Evolutionary conservation across 2,329 filamentous ascomycete genomes (phyloP), one percentile per base, ranked within the genome.

Genomic region (Aspergillus ochraceoroseus): DNA sequence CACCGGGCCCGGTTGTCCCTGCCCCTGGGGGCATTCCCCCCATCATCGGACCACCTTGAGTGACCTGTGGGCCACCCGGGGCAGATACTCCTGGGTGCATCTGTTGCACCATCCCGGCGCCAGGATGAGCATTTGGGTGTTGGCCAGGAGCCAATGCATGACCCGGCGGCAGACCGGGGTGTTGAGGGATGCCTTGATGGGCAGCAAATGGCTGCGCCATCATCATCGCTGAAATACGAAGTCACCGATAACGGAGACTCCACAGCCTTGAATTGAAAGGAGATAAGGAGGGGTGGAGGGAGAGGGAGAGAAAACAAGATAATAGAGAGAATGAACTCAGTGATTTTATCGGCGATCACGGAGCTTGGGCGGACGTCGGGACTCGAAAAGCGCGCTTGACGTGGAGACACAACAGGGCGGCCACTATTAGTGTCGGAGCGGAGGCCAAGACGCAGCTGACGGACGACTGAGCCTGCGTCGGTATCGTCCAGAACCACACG

Each of bases 41-140:
- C 71, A 82, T 79, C 76, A 81, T 80, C 15, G 75, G 76, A n/a
- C 74, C 74, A 32, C 75, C 71, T 57, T 81, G 79, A 48, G 68
- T 77, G 41, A 77, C 77, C 48, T 79, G 76, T 34, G 77, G 76
- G 15, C 71, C 75, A 48, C 70, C 71, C 17, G 76, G 75, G 19
- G 70, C 75, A 38, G 78, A 79, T 25, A 79, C 77, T 40, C 76
- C 76, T 37, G 74, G 75, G 52, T 78, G 75, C 70, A 81, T 78
- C 54, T 71, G 74, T 61, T 76, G 77, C 36, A 70, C 66, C 66
- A 73, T 73, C 26, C 61, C 66, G 25, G 61, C 59, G 8, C 63
- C 66, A 8, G 74, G 75, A 44, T 70, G 77, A 51, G 76, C 73
- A 46, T 74, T 77, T 32, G 74, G 75, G 53, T 75, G 74, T 55